A percentile compares a stretch with the other conserved stretches of the same genome.
Evolutionary conservation across 2,329 filamentous ascomycete genomes (phyloP).

Genomic region (Aspergillus neotritici): DNA sequence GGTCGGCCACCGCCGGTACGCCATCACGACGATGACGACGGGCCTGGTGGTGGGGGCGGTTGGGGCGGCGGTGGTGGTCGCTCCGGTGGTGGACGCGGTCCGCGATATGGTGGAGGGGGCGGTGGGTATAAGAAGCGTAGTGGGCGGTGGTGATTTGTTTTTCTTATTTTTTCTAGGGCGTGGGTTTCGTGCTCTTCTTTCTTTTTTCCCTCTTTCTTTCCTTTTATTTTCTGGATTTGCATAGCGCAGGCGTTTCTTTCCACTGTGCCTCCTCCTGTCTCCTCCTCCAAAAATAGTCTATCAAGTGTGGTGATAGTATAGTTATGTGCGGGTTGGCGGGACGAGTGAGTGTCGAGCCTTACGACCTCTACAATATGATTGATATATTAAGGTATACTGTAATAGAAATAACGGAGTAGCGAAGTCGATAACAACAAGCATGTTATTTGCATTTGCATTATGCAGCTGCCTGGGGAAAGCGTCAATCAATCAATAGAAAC

Average conservation of each 20-base stretch:
- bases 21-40: conserved; percentile 52
- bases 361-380: no score
- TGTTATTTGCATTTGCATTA: no score
- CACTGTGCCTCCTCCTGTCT: no score
- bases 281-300: no score
- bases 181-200: conserved; percentile 6
- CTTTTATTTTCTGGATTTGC: conserved; percentile 24
- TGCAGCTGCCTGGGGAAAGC: no score
- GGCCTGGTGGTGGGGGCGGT: conserved; percentile 41
- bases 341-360: no score
- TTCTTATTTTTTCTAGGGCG: not conserved
- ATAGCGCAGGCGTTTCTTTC: conserved; percentile 41
- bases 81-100: conserved; percentile 41
- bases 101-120: conserved; percentile 34
- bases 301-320: conserved; percentile 6
- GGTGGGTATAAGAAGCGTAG: conserved; percentile 42
- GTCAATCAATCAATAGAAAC: no score
- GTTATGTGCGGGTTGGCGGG: conserved; percentile 6
- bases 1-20: conserved; percentile 59
- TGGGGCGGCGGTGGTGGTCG: conserved; percentile 40
- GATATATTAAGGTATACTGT: no score
- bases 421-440: no score
- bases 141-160: conserved; percentile 34
- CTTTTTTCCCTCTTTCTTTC: conserved; percentile 10
- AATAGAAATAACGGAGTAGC: no score